A percentile compares a stretch with the other conserved stretches of the same genome.
phyloP scores from a whole-genome alignment of 768 basidiomycete species.

The Pleurotus citrinopileatus region DNA sequence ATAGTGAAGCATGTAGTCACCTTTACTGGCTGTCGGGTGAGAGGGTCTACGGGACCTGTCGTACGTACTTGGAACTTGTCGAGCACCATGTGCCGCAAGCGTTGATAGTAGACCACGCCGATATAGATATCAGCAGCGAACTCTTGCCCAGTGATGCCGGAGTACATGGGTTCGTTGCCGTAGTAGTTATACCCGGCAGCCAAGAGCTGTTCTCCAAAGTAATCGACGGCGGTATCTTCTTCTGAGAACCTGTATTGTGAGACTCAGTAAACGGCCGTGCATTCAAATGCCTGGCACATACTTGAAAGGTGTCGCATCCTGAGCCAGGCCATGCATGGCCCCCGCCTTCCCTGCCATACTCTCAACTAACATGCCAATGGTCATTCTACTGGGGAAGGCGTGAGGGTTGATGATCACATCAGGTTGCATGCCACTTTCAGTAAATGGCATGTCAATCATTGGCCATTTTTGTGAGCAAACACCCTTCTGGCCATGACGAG shows the following conservation, averaged over 20 bases:
- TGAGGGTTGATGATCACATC: constrained; percentile 99
- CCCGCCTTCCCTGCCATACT: constrained; percentile 99
- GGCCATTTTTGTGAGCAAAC: constrained; percentile 99
- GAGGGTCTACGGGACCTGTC: constrained; percentile 93
- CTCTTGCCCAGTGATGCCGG: constrained; percentile 97
- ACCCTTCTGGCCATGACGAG: constrained; percentile 98
- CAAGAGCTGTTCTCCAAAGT: constrained; percentile 93
- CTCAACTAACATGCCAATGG: constrained; percentile 99
- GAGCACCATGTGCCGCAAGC: constrained; percentile 97
- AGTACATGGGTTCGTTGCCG: constrained; percentile 99
- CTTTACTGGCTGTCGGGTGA: constrained; percentile 97
- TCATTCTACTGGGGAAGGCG: constrained; percentile 99
- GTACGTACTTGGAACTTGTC: constrained; percentile 99
- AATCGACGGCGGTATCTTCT: constrained; percentile 94
- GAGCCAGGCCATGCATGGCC: constrained; percentile 96
- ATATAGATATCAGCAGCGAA: constrained; percentile 99
- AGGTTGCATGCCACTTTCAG: constrained; percentile 97
- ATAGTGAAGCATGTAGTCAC: constrained; percentile 36
- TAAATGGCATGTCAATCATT: constrained; percentile 96
- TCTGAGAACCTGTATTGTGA: constrained; percentile 77
- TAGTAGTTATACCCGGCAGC: constrained; percentile 98
- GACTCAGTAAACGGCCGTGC: too few relatives aligned
- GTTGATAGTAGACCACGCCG: constrained; percentile 98
- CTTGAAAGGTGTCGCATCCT: constrained; percentile 99
- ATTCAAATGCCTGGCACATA: too few relatives aligned